Conservation (phyloP, 495 filamentous ascomycete species). For the Aspergillus conjunctus region DNA sequence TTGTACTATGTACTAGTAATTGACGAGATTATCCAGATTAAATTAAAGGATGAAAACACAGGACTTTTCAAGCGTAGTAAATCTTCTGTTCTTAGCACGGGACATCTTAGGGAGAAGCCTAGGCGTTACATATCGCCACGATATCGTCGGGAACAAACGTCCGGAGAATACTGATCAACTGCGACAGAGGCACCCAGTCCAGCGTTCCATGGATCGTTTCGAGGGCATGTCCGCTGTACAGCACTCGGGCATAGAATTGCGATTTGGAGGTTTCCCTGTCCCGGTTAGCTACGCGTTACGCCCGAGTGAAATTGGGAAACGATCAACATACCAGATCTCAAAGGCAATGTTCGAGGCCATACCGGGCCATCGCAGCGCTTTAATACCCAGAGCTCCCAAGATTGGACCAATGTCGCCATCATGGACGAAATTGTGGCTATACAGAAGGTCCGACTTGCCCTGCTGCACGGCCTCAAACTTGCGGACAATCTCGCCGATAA, state of each 20-base stretch:
- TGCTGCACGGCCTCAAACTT: constrained; percentile 35
- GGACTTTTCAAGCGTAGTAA: too few relatives aligned
- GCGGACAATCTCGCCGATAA: constrained; percentile 45
- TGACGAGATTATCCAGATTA: too few relatives aligned
- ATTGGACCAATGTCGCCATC: constrained; percentile 40
- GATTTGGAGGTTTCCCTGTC: constrained; percentile 29
- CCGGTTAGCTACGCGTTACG: constrained; percentile 3
- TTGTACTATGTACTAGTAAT: too few relatives aligned
- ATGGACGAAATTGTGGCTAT: constrained; percentile 40
- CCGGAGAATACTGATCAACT: constrained; percentile 29
- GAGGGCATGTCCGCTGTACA: constrained; percentile 44
- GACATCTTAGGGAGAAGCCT: background rate
- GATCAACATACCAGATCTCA: constrained; percentile 35
- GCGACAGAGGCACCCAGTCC: constrained; percentile 39
- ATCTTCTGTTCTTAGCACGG: background rate
- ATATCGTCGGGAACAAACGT: constrained; percentile 38
- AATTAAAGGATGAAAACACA: too few relatives aligned
- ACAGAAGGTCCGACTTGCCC: constrained; percentile 27
- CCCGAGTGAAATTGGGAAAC: background rate
- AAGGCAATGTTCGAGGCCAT: constrained; percentile 42
- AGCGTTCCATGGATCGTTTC: constrained; percentile 36
- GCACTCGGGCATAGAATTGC: constrained; percentile 37
- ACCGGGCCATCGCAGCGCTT: constrained; percentile 37
- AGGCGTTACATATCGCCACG: constrained; percentile 28
- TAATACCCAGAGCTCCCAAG: constrained; percentile 36